phyloP scores from a whole-genome alignment of 805 yeast genomes.

The Pichia pseudocactophila region DNA sequence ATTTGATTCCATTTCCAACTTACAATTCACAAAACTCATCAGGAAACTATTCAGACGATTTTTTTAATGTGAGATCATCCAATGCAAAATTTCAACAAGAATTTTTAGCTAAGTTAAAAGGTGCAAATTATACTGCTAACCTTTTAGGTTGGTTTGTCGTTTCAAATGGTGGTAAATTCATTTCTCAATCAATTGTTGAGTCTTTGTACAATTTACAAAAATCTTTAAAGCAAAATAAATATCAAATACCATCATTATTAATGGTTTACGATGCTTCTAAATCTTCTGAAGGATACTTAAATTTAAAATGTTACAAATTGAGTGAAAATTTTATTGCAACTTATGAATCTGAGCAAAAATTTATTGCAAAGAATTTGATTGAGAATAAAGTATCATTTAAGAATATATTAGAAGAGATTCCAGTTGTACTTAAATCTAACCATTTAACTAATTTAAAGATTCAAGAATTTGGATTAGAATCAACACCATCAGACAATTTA shows the following conservation, averaged over 20 bases:
- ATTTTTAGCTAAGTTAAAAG: constrained; percentile 50
- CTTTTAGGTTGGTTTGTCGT: constrained; percentile 78
- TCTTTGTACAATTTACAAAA: constrained; percentile 55
- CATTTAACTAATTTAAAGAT: constrained; percentile 41
- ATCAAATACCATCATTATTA: constrained; percentile 38
- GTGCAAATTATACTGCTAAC: constrained; percentile 57
- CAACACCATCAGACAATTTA: constrained; percentile 19
- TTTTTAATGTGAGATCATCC: constrained; percentile 42
- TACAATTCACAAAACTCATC: constrained; percentile 12
- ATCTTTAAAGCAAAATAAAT: constrained; percentile 19
- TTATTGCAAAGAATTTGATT: constrained; percentile 56
- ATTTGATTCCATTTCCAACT: constrained; percentile 23
- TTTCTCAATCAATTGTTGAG: constrained; percentile 59
- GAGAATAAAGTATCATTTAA: constrained; percentile 51
- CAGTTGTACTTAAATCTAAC: constrained; percentile 57
- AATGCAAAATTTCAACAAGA: constrained; percentile 64
- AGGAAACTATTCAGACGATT: constrained; percentile 37
- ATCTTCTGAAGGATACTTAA: constrained; percentile 51
- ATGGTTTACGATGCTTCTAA: constrained; percentile 62
- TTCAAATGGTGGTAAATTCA: constrained; percentile 59
- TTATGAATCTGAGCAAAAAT: constrained; percentile 43
- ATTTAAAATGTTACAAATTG: constrained; percentile 61
- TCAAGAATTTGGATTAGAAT: constrained; percentile 18
- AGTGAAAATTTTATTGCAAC: constrained; percentile 49
- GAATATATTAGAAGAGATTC: constrained; percentile 65